Percentiles rank a stretch among this genome's conserved stretches.
These are phyloP conservation scores for Penicillium frequentans DNA, from an alignment of 2,329 filamentous ascomycete genomes.

Conservation along the genomic window DNA sequence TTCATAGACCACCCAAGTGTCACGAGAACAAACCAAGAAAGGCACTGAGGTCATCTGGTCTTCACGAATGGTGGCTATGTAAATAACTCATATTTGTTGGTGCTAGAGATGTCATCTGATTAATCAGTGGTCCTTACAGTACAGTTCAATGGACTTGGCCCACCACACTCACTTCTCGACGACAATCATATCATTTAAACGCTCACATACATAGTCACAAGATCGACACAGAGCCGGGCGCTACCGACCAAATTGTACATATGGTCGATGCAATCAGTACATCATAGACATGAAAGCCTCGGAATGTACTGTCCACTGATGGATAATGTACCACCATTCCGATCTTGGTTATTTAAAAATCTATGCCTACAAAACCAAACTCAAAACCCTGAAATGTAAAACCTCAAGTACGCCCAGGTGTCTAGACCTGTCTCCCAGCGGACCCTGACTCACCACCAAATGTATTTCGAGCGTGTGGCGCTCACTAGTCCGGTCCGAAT, in stretches of 20 bases:
- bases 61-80: not conserved
- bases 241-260: not conserved
- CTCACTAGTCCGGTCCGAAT: constrained; percentile 13
- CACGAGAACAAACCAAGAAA: not conserved
- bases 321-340: no score
- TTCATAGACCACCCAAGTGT: not conserved
- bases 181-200: not conserved
- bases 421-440: not conserved
- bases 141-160: not conserved
- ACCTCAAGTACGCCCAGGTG: not conserved
- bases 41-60: not conserved
- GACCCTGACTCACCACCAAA: constrained; percentile 12
- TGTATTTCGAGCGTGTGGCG: constrained; percentile 20
- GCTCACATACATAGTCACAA: not conserved
- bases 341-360: not conserved
- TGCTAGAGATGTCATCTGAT: not conserved
- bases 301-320: no score
- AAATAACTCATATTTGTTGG: not conserved
- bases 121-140: not conserved
- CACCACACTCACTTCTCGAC: not conserved
- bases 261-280: not conserved
- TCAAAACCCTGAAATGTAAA: not conserved
- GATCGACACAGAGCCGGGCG: not conserved
- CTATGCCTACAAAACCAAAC: not conserved
- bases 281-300: no score